Evolutionary conservation across 805 yeast species (phyloP), one percentile per base, ranked within the genome.

Genomic region (Yamadazyma endophytica): DNA sequence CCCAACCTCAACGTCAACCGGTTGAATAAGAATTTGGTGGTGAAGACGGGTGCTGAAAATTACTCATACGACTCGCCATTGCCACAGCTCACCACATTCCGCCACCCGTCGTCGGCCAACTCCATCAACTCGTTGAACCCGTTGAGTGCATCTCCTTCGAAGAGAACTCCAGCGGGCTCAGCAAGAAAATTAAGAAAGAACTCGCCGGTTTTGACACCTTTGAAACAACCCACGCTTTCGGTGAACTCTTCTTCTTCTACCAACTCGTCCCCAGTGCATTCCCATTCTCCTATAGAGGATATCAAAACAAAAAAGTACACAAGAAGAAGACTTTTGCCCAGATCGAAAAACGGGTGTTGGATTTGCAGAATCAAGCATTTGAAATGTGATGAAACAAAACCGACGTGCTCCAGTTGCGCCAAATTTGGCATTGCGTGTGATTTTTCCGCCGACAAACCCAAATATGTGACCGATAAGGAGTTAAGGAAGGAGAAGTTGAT

Each of bases 261-360:
- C 7, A 21, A 22, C 17, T 20, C 21, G 9, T 7, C 17, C 21
- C 26, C 35, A 9, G 17, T 16, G 14, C 13, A 21, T 18, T 20
- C 42, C n/a, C 26, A 37, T 14, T 32, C 42, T 11, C 28, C 29
- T 12, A 12, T 27, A 13, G 17, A 27, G 13, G 13, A 16, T 27
- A 21, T 12, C 21, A 26, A 15, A 15, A 13, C 7, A 7, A 63
- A 61, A 35, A 62, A 61, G 39, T 49, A 61, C 33, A 64, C 65
- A 11, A 47, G 71, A 21, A 51, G 64, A 34, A 55, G 68, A 33
- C 41, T 60, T 15, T 49, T 62, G 35, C 69, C 68, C 2, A 46
- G 71, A 27, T 61, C 68, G 3, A 61, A 61, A 36, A 57, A 50
- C 20, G 72, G 72, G 5, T 65, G 72, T 37, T 65, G 72, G 72